Conservation (phyloP, 371 early-diverging fungal species). For the Rhizopus sp. region DNA sequence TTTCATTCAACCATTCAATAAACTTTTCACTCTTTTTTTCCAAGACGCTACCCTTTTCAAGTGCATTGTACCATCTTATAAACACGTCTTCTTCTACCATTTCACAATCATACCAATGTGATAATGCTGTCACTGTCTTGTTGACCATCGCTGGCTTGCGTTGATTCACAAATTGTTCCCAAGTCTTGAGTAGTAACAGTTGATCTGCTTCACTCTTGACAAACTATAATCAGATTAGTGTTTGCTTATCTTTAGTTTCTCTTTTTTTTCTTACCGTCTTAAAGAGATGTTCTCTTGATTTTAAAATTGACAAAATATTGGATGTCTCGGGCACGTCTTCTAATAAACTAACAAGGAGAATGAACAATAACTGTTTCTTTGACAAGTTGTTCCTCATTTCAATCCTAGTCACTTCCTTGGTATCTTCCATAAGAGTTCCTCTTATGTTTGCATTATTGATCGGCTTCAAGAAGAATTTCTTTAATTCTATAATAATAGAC, state of each 20-base stretch:
- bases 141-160: slow-evolving; percentile 51
- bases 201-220: slow-evolving; percentile 65
- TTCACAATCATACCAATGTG: slow-evolving; percentile 69
- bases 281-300: slow-evolving; percentile 52
- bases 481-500: slow-evolving; percentile 48
- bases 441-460: slow-evolving; percentile 14
- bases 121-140: slow-evolving; percentile 59
- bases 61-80: slow-evolving; percentile 61
- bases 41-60: slow-evolving; percentile 50
- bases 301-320: slow-evolving; percentile 23
- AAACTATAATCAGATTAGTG: slow-evolving; percentile 39
- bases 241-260: not conserved
- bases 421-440: slow-evolving; percentile 54
- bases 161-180: slow-evolving; percentile 61
- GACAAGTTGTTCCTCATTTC: slow-evolving; percentile 77
- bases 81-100: slow-evolving; percentile 75
- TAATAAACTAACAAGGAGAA: slow-evolving; percentile 61
- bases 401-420: slow-evolving; percentile 73
- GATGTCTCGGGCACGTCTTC: slow-evolving; percentile 45
- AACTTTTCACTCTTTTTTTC: slow-evolving; percentile 65
- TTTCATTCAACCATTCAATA: slow-evolving; percentile 73
- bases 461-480: slow-evolving; percentile 42
- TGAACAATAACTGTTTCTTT: slow-evolving; percentile 65
- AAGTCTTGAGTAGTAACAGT: slow-evolving; percentile 58
- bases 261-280: slow-evolving; percentile 44